Evolutionary conservation across 768 basidiomycete genomes (phyloP).

Genomic region (Tephrocybe sp.): DNA sequence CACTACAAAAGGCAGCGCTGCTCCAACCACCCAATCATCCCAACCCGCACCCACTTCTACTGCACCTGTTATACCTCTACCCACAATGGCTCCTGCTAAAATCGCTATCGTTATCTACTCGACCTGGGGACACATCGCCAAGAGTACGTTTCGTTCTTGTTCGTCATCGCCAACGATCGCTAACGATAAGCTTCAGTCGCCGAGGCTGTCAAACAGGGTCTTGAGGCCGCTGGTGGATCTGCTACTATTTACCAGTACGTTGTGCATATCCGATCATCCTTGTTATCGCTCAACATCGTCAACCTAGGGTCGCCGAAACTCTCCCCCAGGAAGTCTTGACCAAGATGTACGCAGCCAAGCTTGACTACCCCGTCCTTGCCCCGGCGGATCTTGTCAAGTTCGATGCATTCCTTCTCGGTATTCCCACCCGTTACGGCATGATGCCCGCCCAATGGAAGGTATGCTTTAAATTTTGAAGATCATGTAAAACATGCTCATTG

Average conservation of each 20-base stretch:
- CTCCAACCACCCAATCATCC: constrained; percentile 11
- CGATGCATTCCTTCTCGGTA: constrained; percentile 75
- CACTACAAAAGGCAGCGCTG: constrained; percentile 25
- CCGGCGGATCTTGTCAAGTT: constrained; percentile 50
- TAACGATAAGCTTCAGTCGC: constrained; percentile 47
- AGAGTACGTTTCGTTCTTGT: constrained; percentile 39
- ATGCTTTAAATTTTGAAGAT: constrained; percentile 1
- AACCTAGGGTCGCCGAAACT: constrained; percentile 70
- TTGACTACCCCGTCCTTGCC: constrained; percentile 64
- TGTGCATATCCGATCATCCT: not conserved
- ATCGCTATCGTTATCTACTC: constrained; percentile 74
- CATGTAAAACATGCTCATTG: not conserved
- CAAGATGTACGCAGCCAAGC: constrained; percentile 73
- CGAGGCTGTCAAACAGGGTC: constrained; percentile 45
- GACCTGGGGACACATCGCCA: constrained; percentile 71
- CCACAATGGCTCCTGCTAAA: constrained; percentile 44
- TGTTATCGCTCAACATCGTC: not conserved
- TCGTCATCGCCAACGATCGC: not conserved
- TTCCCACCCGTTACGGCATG: constrained; percentile 79
- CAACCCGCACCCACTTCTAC: constrained; percentile 8
- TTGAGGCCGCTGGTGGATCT: constrained; percentile 45
- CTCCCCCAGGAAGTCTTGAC: constrained; percentile 63
- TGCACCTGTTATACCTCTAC: constrained; percentile 11
- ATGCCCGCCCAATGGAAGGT: constrained; percentile 83
- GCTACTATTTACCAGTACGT: constrained; percentile 56